phyloP scores from a whole-genome alignment of 371 early-diverging fungal species.

The Neoconidiobolus thromboides region DNA sequence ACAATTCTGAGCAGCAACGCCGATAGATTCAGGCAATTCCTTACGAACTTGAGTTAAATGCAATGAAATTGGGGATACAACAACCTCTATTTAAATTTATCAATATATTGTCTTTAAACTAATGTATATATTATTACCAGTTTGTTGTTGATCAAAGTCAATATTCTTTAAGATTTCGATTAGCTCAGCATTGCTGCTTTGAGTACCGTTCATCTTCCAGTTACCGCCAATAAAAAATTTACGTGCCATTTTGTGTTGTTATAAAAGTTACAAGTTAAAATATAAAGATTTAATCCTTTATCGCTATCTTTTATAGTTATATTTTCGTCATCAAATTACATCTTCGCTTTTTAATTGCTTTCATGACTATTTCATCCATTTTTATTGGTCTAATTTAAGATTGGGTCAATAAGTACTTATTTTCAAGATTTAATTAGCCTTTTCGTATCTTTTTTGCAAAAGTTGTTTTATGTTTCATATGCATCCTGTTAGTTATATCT shows the following conservation, averaged over 20 bases:
- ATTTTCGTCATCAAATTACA: too few species aligned
- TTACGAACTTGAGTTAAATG: constrained; percentile 71
- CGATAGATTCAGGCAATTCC: constrained; percentile 56
- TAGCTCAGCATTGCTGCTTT: constrained; percentile 44
- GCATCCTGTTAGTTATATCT: too few species aligned
- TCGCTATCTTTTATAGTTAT: too few species aligned
- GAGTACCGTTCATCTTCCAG: constrained; percentile 96
- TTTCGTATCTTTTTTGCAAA: too few species aligned
- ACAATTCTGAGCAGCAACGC: constrained; percentile 94
- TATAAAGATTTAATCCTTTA: too few species aligned
- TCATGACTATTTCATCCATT: too few species aligned
- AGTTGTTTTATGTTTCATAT: too few species aligned
- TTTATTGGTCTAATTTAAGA: too few species aligned
- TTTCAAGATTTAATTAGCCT: too few species aligned
- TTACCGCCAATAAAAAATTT: constrained; percentile 26
- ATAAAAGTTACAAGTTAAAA: neutral
- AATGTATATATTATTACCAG: constrained; percentile 13
- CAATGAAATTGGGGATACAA: constrained; percentile 91
- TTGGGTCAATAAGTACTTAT: too few species aligned
- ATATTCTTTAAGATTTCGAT: constrained; percentile 54
- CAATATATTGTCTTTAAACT: neutral
- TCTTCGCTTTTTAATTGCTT: too few species aligned
- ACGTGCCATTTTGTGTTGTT: constrained; percentile 8
- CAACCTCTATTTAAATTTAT: constrained; percentile 49
- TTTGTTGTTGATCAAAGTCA: constrained; percentile 16